Percentiles rank a stretch among this genome's conserved stretches.
These are phyloP conservation scores for Lithocarpus polystachyus DNA, from an alignment of 306 rosid genomes.

Conservation along the genomic window DNA sequence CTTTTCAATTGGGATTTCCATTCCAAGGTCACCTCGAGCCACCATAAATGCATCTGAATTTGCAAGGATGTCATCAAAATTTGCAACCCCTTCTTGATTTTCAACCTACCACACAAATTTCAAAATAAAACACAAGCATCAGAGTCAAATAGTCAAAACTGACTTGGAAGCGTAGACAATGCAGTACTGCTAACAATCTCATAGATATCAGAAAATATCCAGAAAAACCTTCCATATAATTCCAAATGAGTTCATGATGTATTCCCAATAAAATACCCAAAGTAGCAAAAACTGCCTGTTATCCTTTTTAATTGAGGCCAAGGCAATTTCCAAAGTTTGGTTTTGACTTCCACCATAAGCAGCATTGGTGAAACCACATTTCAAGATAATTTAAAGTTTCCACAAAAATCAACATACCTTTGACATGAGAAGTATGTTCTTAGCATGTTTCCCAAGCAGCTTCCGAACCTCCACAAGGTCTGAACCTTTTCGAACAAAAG, in stretches of 20 bases:
- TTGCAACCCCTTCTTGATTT: constrained; percentile 98
- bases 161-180: neutral
- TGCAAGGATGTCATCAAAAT: constrained; percentile 93
- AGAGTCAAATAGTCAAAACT: constrained; percentile 11
- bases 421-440: constrained; percentile 91
- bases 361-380: neutral
- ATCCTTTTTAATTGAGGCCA: neutral
- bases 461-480: constrained; percentile 85
- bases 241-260: neutral
- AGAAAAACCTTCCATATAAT: neutral
- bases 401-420: constrained; percentile 50
- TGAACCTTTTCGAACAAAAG: constrained; percentile 93
- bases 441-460: constrained; percentile 77
- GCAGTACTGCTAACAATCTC: neutral
- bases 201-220: constrained; percentile 4
- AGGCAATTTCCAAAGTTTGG: neutral
- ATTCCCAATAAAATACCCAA: neutral
- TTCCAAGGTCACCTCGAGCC: constrained; percentile 97
- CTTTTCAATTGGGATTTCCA: constrained; percentile 99
- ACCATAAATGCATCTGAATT: constrained; percentile 98
- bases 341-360: neutral
- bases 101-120: constrained; percentile 66
- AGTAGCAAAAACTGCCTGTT: neutral
- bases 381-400: neutral
- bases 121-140: neutral